A percentile compares a stretch with the other conserved stretches of the same genome.
Conservation (phyloP, 768 basidiomycete genomes). For the Termitomyces sp. region DNA sequence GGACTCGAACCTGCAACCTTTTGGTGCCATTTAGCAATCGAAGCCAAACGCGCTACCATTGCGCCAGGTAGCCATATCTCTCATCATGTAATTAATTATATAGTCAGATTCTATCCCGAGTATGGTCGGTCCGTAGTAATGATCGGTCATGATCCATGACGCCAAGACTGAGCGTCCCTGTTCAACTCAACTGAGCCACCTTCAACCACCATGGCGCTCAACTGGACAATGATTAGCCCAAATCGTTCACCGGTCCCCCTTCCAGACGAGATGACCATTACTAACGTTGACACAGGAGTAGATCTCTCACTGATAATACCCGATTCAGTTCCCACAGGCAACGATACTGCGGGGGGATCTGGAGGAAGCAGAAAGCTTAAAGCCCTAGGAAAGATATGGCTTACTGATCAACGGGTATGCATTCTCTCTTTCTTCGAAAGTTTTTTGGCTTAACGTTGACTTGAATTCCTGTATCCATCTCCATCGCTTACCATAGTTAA, state of each 20-base stretch:
- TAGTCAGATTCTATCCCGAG: too few relatives aligned
- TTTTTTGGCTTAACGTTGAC: background rate
- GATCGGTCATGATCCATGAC: background rate
- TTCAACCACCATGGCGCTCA: conserved; percentile 56
- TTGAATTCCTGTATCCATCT: background rate
- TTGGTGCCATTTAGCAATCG: conserved; percentile 75
- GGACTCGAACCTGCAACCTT: conserved; percentile 97
- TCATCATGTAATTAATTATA: background rate
- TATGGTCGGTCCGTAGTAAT: background rate
- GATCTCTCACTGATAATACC: conserved; percentile 58
- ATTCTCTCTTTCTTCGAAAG: background rate
- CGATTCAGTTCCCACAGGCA: conserved; percentile 36
- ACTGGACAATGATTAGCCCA: conserved; percentile 66
- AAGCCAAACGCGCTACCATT: conserved; percentile 97
- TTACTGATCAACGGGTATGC: conserved; percentile 73
- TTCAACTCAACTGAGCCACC: conserved; percentile 19
- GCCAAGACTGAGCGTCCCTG: background rate
- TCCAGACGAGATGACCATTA: conserved; percentile 54
- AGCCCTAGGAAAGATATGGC: conserved; percentile 48
- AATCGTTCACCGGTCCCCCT: conserved; percentile 59
- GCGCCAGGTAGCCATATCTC: conserved; percentile 67
- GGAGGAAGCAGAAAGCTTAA: conserved; percentile 53
- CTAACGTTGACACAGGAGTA: conserved; percentile 48
- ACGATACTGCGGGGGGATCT: conserved; percentile 41
- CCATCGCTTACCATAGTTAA: conserved; percentile 39